These are phyloP conservation scores for Solanum tarapatanum DNA, from an alignment of 257 asterid genomes.

Conservation along the genomic window DNA sequence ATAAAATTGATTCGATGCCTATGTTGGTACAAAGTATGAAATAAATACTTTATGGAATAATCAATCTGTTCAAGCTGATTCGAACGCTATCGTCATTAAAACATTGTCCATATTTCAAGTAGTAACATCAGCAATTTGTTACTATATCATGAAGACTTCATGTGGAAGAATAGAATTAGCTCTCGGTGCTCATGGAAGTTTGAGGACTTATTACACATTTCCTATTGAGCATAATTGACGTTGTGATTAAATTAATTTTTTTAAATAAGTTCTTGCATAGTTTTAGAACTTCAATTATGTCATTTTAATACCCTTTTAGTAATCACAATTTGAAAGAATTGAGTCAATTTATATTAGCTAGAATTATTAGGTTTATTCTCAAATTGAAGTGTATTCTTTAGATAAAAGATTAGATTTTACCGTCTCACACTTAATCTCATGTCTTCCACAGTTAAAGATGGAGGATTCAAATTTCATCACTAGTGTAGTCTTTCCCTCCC, in stretches of 20 bases:
- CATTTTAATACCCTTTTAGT: not conserved
- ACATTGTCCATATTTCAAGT: not conserved
- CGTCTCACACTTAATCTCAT: not conserved
- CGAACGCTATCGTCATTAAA: accelerated
- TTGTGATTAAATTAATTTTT: not conserved
- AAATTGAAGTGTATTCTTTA: not conserved
- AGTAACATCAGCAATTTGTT: not conserved
- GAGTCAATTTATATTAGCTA: not conserved
- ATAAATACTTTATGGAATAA: not conserved
- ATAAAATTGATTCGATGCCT: not conserved
- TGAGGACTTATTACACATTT: not conserved
- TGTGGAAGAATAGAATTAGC: not conserved
- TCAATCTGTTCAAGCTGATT: not conserved
- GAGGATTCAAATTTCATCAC: not conserved
- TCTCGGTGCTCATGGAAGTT: not conserved
- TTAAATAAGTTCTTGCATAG: not conserved
- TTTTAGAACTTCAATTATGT: not conserved
- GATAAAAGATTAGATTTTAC: not conserved
- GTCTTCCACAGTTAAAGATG: not conserved
- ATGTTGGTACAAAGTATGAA: not conserved
- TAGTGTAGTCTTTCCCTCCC: not conserved
- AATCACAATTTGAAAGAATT: not conserved
- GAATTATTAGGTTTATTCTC: not conserved
- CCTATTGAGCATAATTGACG: not conserved
- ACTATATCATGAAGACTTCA: not conserved